Conservation (phyloP, 2,329 filamentous ascomycete genomes). For the Neopestalotiopsis sp. region DNA sequence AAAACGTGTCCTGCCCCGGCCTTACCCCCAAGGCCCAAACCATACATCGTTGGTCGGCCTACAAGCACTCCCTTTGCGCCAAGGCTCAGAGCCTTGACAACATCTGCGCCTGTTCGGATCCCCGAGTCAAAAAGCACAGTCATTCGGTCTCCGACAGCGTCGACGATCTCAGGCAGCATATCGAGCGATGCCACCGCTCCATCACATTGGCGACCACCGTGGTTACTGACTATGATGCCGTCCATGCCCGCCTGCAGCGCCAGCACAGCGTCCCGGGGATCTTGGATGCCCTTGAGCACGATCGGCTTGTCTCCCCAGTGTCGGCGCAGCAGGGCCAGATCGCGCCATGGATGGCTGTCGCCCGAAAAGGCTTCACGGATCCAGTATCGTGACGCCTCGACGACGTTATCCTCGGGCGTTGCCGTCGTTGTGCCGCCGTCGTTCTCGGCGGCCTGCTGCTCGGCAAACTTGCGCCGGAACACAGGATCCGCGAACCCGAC, state of each 20-base stretch:
- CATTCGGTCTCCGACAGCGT: constrained; percentile 54
- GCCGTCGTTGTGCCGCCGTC: constrained; percentile 21
- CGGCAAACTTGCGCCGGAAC: constrained; percentile 63
- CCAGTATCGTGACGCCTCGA: constrained; percentile 60
- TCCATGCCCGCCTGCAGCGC: constrained; percentile 51
- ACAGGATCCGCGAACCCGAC: constrained; percentile 72
- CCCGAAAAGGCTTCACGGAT: constrained; percentile 50
- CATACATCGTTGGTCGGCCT: constrained; percentile 60
- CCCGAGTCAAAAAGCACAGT: constrained; percentile 58
- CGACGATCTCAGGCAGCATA: constrained; percentile 58
- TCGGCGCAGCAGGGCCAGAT: constrained; percentile 62
- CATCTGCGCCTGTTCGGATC: constrained; percentile 56
- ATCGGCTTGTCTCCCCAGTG: constrained; percentile 67
- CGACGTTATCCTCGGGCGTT: constrained; percentile 52
- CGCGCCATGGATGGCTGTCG: constrained; percentile 58
- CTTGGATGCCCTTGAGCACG: constrained; percentile 64
- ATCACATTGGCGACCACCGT: constrained; percentile 54
- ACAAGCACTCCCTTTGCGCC: constrained; percentile 57
- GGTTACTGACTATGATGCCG: constrained; percentile 56
- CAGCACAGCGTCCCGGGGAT: constrained; percentile 52
- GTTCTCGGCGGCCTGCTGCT: constrained; percentile 35
- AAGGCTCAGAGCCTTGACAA: constrained; percentile 60
- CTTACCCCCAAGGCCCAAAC: constrained; percentile 55
- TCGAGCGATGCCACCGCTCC: constrained; percentile 21
- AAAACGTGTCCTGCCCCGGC: constrained; percentile 54